These are phyloP conservation scores for Endocladia muricata DNA, from an alignment of 31 red algal species.

Conservation along the genomic window DNA sequence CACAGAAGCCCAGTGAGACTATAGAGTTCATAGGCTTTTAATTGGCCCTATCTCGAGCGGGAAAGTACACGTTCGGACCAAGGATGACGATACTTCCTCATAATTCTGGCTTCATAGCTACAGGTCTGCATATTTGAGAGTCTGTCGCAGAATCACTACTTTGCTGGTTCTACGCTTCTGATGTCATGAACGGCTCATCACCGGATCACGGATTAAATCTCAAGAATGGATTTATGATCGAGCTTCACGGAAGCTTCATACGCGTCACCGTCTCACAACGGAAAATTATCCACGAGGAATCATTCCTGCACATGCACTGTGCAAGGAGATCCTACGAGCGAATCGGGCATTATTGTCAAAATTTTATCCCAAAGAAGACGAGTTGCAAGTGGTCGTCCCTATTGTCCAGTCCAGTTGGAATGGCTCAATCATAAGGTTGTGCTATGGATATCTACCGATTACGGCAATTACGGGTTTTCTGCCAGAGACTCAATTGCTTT, in stretches of 20 bases:
- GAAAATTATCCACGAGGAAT: not conserved
- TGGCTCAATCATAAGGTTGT: not conserved
- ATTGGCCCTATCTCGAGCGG: not conserved
- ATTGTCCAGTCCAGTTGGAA: conserved; percentile 2
- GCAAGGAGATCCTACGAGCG: not conserved
- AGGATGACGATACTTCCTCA: conserved; percentile 16
- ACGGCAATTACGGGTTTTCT: not conserved
- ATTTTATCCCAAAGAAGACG: not conserved
- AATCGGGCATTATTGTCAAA: conserved; percentile 3
- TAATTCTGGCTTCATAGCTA: conserved; percentile 12
- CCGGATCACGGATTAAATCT: not conserved
- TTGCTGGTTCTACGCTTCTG: not conserved
- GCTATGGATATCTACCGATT: not conserved
- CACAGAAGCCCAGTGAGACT: conserved; percentile 20
- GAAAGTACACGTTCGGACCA: not conserved
- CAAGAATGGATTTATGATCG: conserved; percentile 5
- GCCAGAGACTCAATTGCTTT: not conserved
- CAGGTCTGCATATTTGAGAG: not conserved
- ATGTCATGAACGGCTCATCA: not conserved
- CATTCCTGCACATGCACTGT: not conserved
- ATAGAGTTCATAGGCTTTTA: conserved; percentile 32
- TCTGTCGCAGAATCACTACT: not conserved
- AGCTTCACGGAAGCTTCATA: not conserved
- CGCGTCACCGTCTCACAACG: not conserved
- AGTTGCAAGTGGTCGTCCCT: not conserved